Evolutionary conservation across 257 asterid species (phyloP).

Genomic region (Rubia yunnanensis): DNA sequence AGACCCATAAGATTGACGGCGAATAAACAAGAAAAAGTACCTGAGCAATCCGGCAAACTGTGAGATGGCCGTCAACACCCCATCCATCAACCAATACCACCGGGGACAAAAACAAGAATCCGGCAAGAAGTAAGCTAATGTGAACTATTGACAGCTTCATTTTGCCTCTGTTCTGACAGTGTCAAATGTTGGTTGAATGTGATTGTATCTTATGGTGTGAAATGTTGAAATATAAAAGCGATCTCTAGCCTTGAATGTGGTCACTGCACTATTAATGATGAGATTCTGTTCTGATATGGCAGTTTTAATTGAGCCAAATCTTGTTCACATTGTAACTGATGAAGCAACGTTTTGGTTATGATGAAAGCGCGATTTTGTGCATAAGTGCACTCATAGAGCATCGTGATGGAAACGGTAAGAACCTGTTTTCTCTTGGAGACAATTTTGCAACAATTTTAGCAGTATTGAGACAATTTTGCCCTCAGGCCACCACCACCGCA

Average conservation of each 20-base stretch:
- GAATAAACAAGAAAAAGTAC: slow-evolving; percentile 18
- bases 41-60: slow-evolving; percentile 69
- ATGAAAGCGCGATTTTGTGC: background rate
- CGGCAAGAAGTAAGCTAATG: slow-evolving; percentile 14
- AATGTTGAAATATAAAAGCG: background rate
- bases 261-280: background rate
- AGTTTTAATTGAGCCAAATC: background rate
- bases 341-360: background rate
- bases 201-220: slow-evolving; percentile 4
- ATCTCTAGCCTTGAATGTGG: too few species aligned
- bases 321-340: background rate
- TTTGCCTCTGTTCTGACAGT: slow-evolving; percentile 1
- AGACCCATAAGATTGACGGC: background rate
- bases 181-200: background rate
- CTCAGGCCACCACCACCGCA: too few species aligned
- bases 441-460: too few species aligned
- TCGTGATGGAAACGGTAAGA: slow-evolving; percentile 14
- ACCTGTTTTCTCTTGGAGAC: background rate
- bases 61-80: slow-evolving; percentile 84
- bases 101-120: slow-evolving; percentile 28
- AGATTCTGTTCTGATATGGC: background rate
- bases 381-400: background rate
- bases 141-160: slow-evolving; percentile 26
- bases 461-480: too few species aligned
- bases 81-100: slow-evolving; percentile 37